Evolutionary conservation across 352 stramenopile genomes (phyloP).

Genomic region (Pseudoperonospora humuli): DNA sequence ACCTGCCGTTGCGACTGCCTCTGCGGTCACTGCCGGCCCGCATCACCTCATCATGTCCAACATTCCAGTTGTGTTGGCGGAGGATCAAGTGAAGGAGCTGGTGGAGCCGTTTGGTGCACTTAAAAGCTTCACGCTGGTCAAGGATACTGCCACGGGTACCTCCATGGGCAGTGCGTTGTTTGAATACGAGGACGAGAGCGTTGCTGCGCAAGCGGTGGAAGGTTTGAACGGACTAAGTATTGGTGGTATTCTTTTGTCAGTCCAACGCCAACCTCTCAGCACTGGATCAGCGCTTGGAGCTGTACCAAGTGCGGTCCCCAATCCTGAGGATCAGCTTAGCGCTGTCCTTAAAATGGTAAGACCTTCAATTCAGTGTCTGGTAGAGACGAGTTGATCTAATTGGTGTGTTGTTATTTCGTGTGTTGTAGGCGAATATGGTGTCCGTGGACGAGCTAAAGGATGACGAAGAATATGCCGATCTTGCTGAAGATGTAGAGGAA

Average conservation of each 20-base stretch:
- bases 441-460: constrained; percentile 74
- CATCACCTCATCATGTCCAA: constrained; percentile 76
- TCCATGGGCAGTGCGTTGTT: constrained; percentile 72
- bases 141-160: constrained; percentile 34
- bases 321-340: constrained; percentile 33
- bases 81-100: constrained; percentile 78
- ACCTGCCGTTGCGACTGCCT: neutral
- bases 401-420: neutral
- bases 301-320: constrained; percentile 2
- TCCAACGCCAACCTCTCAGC: constrained; percentile 43
- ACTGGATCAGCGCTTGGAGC: constrained; percentile 4
- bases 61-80: constrained; percentile 64
- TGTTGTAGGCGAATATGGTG: constrained; percentile 74
- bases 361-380: neutral
- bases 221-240: constrained; percentile 76
- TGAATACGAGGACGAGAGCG: constrained; percentile 60
- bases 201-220: constrained; percentile 51
- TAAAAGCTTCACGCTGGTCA: constrained; percentile 58
- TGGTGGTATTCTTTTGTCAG: constrained; percentile 51
- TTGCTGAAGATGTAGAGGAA: constrained; percentile 86
- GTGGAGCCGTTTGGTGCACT: constrained; percentile 77
- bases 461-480: constrained; percentile 81
- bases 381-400: constrained; percentile 1
- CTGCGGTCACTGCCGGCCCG: constrained; percentile 1
- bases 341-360: constrained; percentile 70